These are phyloP conservation scores for Talaromyces sp. DNA, from an alignment of 2,329 filamentous ascomycete genomes.

Conservation along the genomic window DNA sequence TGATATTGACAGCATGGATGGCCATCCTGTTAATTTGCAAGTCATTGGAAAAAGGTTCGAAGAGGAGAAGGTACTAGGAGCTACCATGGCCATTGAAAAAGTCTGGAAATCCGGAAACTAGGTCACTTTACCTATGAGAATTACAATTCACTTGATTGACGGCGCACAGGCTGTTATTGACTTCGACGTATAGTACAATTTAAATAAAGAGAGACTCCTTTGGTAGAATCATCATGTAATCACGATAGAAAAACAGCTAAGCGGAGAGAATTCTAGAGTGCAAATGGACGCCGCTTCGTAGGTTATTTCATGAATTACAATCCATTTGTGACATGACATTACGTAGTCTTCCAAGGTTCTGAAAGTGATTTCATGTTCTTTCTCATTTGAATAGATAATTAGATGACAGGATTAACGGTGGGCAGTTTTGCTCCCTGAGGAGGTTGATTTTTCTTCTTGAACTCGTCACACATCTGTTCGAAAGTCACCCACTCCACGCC, in stretches of 20 bases:
- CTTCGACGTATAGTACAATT: not conserved
- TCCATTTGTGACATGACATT: no score
- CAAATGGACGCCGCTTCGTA: no score
- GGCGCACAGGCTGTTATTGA: not conserved
- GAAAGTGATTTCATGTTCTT: not conserved
- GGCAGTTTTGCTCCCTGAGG: not conserved
- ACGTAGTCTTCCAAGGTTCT: no score
- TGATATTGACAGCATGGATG: constrained; percentile 40
- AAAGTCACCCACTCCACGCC: constrained; percentile 52
- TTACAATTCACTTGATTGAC: not conserved
- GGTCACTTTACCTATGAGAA: not conserved
- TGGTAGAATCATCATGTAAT: not conserved
- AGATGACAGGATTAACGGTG: not conserved
- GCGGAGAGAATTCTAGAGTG: no score
- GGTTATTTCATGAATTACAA: no score
- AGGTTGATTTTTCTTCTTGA: constrained; percentile 59
- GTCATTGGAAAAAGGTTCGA: constrained; percentile 51
- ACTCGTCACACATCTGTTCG: constrained; percentile 68
- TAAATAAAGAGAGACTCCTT: no score
- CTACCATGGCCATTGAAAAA: constrained; percentile 37
- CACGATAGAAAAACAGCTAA: not conserved
- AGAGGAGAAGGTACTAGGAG: constrained; percentile 54
- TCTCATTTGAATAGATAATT: not conserved
- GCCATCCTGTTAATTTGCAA: constrained; percentile 53
- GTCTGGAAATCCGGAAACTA: constrained; percentile 17